Conservation (phyloP, 2,329 filamentous ascomycete genomes). For the Alternaria burnsii region DNA sequence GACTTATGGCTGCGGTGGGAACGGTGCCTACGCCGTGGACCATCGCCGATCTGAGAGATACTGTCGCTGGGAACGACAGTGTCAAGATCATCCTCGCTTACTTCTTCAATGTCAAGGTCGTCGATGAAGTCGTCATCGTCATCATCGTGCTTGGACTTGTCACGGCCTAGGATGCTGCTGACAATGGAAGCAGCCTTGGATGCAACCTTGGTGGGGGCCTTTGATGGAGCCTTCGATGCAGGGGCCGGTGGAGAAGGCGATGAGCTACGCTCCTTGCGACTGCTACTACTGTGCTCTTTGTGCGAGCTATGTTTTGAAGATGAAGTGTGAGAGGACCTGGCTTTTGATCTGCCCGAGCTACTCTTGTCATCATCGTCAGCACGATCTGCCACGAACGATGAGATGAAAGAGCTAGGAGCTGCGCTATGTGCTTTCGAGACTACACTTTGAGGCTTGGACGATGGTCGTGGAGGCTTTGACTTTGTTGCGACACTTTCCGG, state of each 20-base stretch:
- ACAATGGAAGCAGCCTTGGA: slow-evolving; percentile 45
- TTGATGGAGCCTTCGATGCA: slow-evolving; percentile 30
- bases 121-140: slow-evolving; percentile 46
- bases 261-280: slow-evolving; percentile 30
- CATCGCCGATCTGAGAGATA: slow-evolving; percentile 53
- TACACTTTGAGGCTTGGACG: slow-evolving; percentile 20
- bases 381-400: slow-evolving; percentile 49
- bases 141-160: slow-evolving; percentile 43
- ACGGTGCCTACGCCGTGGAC: slow-evolving; percentile 42
- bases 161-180: slow-evolving; percentile 49
- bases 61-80: slow-evolving; percentile 60
- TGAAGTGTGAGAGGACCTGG: slow-evolving; percentile 41
- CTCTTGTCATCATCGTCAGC: slow-evolving; percentile 32
- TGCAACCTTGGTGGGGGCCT: slow-evolving; percentile 27
- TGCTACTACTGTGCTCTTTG: slow-evolving; percentile 29
- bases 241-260: slow-evolving; percentile 38
- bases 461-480: slow-evolving; percentile 15
- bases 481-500: slow-evolving; percentile 24
- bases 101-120: slow-evolving; percentile 48
- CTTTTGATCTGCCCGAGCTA: slow-evolving; percentile 45
- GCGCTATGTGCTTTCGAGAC: slow-evolving; percentile 17
- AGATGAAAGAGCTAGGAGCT: slow-evolving; percentile 47
- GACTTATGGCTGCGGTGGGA: slow-evolving; percentile 27
- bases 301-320: slow-evolving; percentile 39
- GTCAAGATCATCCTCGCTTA: slow-evolving; percentile 48